These are phyloP conservation scores for Xylariaceae sp. DNA, from an alignment of 2,329 filamentous ascomycete species.

Conservation along the genomic window DNA sequence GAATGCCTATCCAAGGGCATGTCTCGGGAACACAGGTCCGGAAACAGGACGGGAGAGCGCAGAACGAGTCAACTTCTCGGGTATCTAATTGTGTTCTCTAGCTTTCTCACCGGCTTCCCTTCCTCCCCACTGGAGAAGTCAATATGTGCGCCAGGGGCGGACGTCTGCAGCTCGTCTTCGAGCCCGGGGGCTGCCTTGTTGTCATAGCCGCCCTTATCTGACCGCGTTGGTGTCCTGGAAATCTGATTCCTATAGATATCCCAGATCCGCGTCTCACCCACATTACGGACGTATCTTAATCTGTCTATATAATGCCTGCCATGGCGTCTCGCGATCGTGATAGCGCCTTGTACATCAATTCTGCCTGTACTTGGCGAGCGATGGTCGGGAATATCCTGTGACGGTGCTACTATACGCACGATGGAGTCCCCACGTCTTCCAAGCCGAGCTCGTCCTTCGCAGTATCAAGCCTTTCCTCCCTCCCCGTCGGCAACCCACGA, in stretches of 20 bases:
- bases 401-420: not conserved
- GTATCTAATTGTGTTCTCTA: not conserved
- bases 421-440: constrained; percentile 6
- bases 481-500: too few relatives aligned
- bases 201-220: not conserved
- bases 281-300: too few relatives aligned
- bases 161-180: constrained; percentile 4
- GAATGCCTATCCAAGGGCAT: not conserved
- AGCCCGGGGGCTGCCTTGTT: not conserved
- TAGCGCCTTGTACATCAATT: too few relatives aligned
- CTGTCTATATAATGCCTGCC: too few relatives aligned
- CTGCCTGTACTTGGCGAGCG: not conserved
- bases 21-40: too few relatives aligned
- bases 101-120: not conserved
- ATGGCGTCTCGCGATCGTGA: too few relatives aligned
- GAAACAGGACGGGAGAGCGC: too few relatives aligned
- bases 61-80: not conserved
- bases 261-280: too few relatives aligned
- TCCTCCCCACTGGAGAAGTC: constrained; percentile 1
- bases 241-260: too few relatives aligned
- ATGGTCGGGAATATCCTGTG: constrained; percentile 4
- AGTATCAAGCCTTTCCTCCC: constrained; percentile 32
- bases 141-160: constrained; percentile 12
- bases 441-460: not conserved
- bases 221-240: too few relatives aligned